phyloP scores from a whole-genome alignment of 2,329 filamentous ascomycete species.

The Claviceps spartinae region DNA sequence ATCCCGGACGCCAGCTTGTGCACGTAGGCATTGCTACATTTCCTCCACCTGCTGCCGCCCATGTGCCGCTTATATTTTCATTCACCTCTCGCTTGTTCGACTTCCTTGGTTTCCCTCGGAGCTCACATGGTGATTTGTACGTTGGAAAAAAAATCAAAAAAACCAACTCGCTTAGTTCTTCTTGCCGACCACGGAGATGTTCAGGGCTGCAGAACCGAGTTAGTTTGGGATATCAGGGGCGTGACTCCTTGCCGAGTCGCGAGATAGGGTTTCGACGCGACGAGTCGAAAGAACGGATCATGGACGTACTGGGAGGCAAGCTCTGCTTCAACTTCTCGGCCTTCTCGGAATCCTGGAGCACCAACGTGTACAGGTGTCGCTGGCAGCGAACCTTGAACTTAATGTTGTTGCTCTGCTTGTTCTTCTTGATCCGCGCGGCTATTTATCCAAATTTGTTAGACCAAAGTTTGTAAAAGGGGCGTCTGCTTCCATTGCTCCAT shows the following conservation, averaged over 20 bases:
- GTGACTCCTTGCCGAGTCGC: no score
- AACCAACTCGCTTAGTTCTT: constrained; percentile 27
- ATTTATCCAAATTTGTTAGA: constrained; percentile 5
- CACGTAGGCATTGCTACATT: constrained; percentile 22
- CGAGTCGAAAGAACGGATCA: neutral
- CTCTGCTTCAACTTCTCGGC: constrained; percentile 99
- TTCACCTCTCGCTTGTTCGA: constrained; percentile 10
- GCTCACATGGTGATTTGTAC: neutral
- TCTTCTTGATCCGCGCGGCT: constrained; percentile 95
- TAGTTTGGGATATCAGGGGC: neutral
- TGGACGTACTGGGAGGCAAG: constrained; percentile 79
- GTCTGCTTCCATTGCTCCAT: no score
- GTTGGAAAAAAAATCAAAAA: neutral
- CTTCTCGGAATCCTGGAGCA: constrained; percentile 98
- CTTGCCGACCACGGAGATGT: constrained; percentile 41
- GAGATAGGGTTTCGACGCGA: no score
- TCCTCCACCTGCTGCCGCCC: constrained; percentile 9
- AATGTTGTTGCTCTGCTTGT: constrained; percentile 77
- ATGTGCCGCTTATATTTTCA: constrained; percentile 4
- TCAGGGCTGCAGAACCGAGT: constrained; percentile 25
- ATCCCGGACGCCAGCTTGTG: constrained; percentile 40
- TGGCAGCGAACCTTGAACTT: constrained; percentile 99
- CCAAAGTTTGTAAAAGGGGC: no score
- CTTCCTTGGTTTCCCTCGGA: neutral
- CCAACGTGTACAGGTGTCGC: constrained; percentile 91